Evolutionary conservation across 2,329 filamentous ascomycete species (phyloP).

Genomic region (Orbilia ellipsospora): DNA sequence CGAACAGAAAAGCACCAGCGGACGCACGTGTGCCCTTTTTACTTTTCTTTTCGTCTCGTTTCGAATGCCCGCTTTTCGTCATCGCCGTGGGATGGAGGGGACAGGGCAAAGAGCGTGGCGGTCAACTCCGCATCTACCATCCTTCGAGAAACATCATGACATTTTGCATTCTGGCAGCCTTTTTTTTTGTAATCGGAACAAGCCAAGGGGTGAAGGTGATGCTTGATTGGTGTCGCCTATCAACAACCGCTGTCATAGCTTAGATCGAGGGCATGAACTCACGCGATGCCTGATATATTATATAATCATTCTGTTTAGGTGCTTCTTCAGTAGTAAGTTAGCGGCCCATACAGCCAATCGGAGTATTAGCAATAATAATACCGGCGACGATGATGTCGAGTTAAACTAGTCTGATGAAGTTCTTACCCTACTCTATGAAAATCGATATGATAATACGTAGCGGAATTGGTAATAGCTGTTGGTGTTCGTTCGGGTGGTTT

Average conservation of each 20-base stretch:
- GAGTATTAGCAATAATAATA: too few relatives aligned
- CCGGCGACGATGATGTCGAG: not conserved
- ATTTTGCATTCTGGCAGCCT: too few relatives aligned
- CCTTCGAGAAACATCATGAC: too few relatives aligned
- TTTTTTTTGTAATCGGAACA: too few relatives aligned
- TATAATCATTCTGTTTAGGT: not conserved
- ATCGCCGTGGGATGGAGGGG: too few relatives aligned
- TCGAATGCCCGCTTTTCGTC: too few relatives aligned
- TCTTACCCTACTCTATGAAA: not conserved
- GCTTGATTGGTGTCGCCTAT: conserved; percentile 3
- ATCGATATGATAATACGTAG: too few relatives aligned
- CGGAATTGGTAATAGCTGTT: too few relatives aligned
- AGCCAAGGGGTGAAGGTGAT: too few relatives aligned
- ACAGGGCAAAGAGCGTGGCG: not conserved
- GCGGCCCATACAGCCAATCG: too few relatives aligned
- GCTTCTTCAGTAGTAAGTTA: too few relatives aligned
- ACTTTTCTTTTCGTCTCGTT: too few relatives aligned
- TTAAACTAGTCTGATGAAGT: not conserved
- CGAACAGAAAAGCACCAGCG: not conserved
- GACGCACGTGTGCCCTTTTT: not conserved
- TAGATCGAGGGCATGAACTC: not conserved
- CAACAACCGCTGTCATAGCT: not conserved
- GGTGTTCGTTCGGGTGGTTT: conserved; percentile 35
- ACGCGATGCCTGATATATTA: conserved; percentile 1
- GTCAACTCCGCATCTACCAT: conserved; percentile 2